Percentiles rank a stretch among this genome's conserved stretches.
These are phyloP conservation scores for Penicillium silybi DNA, from an alignment of 495 filamentous ascomycete species.

Conservation along the genomic window DNA sequence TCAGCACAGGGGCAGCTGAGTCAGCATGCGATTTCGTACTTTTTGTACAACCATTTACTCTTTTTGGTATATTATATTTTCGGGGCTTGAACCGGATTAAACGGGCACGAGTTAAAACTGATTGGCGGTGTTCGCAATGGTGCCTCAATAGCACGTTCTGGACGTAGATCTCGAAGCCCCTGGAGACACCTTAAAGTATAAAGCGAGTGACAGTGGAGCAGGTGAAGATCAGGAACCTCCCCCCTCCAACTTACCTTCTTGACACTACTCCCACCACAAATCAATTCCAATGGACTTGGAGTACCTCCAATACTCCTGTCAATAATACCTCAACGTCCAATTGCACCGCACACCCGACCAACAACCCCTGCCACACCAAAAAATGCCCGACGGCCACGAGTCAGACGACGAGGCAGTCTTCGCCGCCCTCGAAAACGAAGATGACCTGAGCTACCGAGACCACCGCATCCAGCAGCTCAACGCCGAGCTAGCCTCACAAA, in stretches of 20 bases:
- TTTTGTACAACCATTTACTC: background rate
- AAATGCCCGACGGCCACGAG: constrained; percentile 27
- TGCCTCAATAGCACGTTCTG: background rate
- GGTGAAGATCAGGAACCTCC: background rate
- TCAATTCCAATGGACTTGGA: background rate
- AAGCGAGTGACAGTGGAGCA: background rate
- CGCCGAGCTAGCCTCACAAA: constrained; percentile 52
- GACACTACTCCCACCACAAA: background rate
- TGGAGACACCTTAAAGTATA: background rate
- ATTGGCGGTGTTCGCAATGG: too few relatives aligned
- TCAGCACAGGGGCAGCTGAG: constrained; percentile 15
- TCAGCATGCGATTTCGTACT: constrained; percentile 1
- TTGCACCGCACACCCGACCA: background rate
- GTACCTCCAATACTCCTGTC: too few relatives aligned
- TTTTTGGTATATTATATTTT: too few relatives aligned
- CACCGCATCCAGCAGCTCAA: constrained; percentile 69
- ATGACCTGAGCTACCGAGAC: constrained; percentile 62
- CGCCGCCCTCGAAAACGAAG: constrained; percentile 61
- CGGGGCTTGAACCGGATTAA: too few relatives aligned
- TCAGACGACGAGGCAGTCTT: constrained; percentile 73
- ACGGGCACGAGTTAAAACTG: too few relatives aligned
- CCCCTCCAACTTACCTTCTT: background rate
- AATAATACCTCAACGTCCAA: background rate
- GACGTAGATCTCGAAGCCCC: background rate
- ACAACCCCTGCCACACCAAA: background rate